Evolutionary conservation across 495 filamentous ascomycete species (phyloP), one percentile per base, ranked within the genome.

Genomic region (Pyrenula massariospora): DNA sequence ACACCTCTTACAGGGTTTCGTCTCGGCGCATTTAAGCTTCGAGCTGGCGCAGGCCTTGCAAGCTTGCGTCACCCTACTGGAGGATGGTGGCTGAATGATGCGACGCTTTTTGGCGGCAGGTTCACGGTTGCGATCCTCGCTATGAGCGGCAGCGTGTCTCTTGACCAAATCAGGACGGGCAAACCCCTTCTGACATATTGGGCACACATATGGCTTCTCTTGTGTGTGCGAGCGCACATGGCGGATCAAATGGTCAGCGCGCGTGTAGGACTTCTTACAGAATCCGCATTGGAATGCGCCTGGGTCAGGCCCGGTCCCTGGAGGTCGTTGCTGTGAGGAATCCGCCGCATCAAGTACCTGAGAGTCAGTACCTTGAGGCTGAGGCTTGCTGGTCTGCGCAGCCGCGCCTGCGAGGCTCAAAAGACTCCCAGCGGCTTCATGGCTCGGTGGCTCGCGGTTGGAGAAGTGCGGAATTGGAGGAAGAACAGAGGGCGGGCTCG

Each of bases 181-280:
- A 51, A 82, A 82, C 10, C 70, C 73, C 59, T 82, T 82, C 42
- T 72, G 68, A 58, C 79, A 81, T 12, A 81, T 66, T 59, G 75
- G 59, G 25, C 60, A 68, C 3, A 63, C 50, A 48, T 80, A 82
- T 15, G 77, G 77, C 56, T 80, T 80, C 50, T 79, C 79, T 23
- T 77, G 71, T 0, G 77, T 81, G 59, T 82, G 79, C n/a, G 77
- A 76, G 50, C 77, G 71, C 20, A 82, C 76, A 63, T 82, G 79
- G 49, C 79, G 71, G 60, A 77, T 77, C 3, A 82, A 67, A 63
- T 82, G 79, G 57, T 82, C 79, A 1, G 78, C 75, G 22, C 79
- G 76, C 15, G 73, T 75, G 60, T 81, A 82, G 24, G 71, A 68
- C 25, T 74, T 73, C 53, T 75, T 68, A 57, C 79, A 82, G 52